phyloP scores from a whole-genome alignment of 1,139 yeast species.

The Kodamaea sp. region DNA sequence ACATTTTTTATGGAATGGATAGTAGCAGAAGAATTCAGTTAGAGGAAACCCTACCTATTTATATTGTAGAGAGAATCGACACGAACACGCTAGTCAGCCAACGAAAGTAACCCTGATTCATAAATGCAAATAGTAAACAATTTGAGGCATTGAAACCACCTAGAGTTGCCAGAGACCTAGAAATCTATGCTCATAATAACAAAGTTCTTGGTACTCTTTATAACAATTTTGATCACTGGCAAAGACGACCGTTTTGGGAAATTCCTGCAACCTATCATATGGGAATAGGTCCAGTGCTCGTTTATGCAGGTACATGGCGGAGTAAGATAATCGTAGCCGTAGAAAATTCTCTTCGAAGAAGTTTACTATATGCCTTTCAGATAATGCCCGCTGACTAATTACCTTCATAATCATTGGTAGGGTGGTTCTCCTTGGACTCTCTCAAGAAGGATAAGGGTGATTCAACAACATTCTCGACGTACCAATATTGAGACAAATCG shows the following conservation, averaged over 20 bases:
- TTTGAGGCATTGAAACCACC: too few species aligned
- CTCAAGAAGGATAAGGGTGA: too few species aligned
- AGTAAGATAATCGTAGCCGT: too few species aligned
- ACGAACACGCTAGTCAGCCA: constrained; percentile 8
- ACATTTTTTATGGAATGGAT: constrained; percentile 3
- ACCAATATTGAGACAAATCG: too few species aligned
- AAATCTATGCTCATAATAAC: constrained; percentile 7
- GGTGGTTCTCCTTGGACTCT: too few species aligned
- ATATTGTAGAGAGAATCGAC: constrained; percentile 2
- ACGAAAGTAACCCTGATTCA: constrained; percentile 6
- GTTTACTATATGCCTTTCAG: too few species aligned
- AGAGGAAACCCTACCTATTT: constrained; percentile 2
- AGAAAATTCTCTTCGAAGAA: too few species aligned
- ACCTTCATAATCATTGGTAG: too few species aligned
- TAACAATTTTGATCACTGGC: constrained; percentile 10
- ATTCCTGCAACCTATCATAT: constrained; percentile 6
- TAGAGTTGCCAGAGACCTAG: too few species aligned
- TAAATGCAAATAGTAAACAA: constrained; percentile 8
- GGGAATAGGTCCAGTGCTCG: constrained; percentile 1
- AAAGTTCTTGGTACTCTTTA: too few species aligned
- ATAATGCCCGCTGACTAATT: too few species aligned
- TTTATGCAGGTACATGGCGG: constrained; percentile 8
- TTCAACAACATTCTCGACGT: too few species aligned
- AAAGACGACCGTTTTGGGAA: constrained; percentile 3
- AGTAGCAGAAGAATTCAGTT: not conserved